These are phyloP conservation scores for Hortiboletus campestris DNA, from an alignment of 768 basidiomycete species.

Conservation along the genomic window DNA sequence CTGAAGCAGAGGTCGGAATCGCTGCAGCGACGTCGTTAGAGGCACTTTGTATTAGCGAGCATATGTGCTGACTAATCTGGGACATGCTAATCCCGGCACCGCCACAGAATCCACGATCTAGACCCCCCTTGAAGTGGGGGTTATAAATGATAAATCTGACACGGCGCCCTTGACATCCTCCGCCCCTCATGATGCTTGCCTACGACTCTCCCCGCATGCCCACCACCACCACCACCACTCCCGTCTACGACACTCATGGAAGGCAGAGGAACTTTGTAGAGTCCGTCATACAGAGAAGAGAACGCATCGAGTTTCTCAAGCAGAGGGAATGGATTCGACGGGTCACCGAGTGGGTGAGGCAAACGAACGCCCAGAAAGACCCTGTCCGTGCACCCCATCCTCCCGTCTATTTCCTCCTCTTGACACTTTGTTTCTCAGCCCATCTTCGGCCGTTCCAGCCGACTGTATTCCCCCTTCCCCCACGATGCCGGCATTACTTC, in stretches of 20 bases:
- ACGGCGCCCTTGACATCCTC: constrained; percentile 11
- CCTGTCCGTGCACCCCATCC: constrained; percentile 10
- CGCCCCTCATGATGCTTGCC: constrained; percentile 18
- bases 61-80: constrained; percentile 18
- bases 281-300: constrained; percentile 44
- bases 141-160: constrained; percentile 22
- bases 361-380: constrained; percentile 30
- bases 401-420: not conserved
- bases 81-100: constrained; percentile 26
- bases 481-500: constrained; percentile 1
- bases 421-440: constrained; percentile 12
- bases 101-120: constrained; percentile 25
- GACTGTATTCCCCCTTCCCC: constrained; percentile 8
- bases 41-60: not conserved
- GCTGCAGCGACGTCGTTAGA: constrained; percentile 2
- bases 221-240: constrained; percentile 19
- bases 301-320: constrained; percentile 52
- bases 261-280: constrained; percentile 46
- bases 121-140: constrained; percentile 14
- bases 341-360: constrained; percentile 38
- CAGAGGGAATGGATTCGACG: constrained; percentile 43
- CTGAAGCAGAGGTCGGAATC: constrained; percentile 57
- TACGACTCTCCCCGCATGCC: constrained; percentile 15
- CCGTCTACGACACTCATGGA: constrained; percentile 41
- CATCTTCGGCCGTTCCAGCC: constrained; percentile 15